These are phyloP conservation scores for Wolfiporia cocos DNA, from an alignment of 1,284 basidiomycete genomes.

Conservation along the genomic window DNA sequence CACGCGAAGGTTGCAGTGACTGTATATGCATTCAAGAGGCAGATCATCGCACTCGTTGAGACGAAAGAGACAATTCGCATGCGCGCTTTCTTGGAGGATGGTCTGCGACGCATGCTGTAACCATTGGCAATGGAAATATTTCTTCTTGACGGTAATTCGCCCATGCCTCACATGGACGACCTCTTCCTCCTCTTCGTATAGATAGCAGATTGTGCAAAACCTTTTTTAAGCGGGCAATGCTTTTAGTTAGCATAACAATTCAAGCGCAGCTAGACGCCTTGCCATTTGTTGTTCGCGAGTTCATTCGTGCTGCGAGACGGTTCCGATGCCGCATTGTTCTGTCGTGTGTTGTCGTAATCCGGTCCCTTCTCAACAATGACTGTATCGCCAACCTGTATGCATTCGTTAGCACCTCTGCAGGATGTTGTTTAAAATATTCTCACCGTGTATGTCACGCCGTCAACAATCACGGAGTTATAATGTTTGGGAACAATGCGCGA, in stretches of 20 bases:
- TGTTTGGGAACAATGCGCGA: constrained; percentile 21
- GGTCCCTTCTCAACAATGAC: constrained; percentile 52
- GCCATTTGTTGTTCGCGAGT: constrained; percentile 54
- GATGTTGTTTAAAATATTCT: no score
- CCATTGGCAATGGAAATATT: constrained; percentile 63
- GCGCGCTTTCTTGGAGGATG: constrained; percentile 55
- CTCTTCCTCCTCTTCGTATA: constrained; percentile 36
- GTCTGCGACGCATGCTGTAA: constrained; percentile 59
- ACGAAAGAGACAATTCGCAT: constrained; percentile 50
- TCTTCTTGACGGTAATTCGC: constrained; percentile 12
- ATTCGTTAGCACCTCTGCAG: no score
- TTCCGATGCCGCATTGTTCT: constrained; percentile 30
- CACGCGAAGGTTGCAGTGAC: constrained; percentile 44
- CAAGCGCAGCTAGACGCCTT: constrained; percentile 9
- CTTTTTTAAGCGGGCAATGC: constrained; percentile 30
- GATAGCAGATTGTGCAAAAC: constrained; percentile 59
- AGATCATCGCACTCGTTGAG: constrained; percentile 49
- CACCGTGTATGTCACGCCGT: constrained; percentile 49
- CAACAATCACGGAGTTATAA: constrained; percentile 43
- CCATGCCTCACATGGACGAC: neutral
- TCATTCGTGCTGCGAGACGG: constrained; percentile 33
- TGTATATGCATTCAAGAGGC: constrained; percentile 43
- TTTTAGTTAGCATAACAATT: neutral
- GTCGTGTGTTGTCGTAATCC: constrained; percentile 34
- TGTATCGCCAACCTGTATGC: constrained; percentile 46